Base-by-base conservation (phyloP, 805 yeast genomes). In the Yamadazyma akitaensis region DNA sequence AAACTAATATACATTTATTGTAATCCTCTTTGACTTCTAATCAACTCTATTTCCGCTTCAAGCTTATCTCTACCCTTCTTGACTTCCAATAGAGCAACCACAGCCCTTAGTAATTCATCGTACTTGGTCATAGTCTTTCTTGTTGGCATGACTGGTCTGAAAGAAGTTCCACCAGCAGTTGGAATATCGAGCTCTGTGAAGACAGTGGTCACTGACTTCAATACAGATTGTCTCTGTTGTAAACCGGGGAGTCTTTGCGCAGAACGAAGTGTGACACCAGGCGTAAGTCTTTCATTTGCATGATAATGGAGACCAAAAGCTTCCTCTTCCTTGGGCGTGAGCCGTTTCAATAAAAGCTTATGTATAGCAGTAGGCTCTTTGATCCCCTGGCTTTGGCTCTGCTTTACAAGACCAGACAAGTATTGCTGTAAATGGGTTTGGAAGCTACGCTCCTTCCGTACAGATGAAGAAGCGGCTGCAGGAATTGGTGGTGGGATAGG, bases 61-160 rank as follows among this genome's bases (percentile, higher is more conserved):
- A 91, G 70, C 65, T 89, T 90, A 63, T 94, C 99, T 17, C 81
- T 80, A 47, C 88, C 96, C 61, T 81, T 85, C 67, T 92, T 92
- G 13, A 91, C 73, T 46, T 94, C 98, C 46, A 91, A 71, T 51
- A 92, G 69, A 1, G 84, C 77, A 11, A 81, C 82, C 26, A 88
- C 86, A 0, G 83, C 72, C 52, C 83, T 82, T 41, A 86, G 74
- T 43, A 94, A 65, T 47, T 80, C 81, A 56, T 92, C 97, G 59
- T 85, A 90, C 57, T 80, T 81, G 6, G 82, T 75, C 65, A 88
- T 79, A 1, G 91, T 89, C 43, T 75, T 81, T 31, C 84, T 80
- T 0, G 98, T 87, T 4, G 96, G 92, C 84, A 94, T 84, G 1
- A 84, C 83, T 0, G 98, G 98, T 53, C 85, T 84, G 72, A 72